These are phyloP conservation scores for Scalesia atractyloides DNA, from an alignment of 129 eudicot genomes.

Conservation along the genomic window DNA sequence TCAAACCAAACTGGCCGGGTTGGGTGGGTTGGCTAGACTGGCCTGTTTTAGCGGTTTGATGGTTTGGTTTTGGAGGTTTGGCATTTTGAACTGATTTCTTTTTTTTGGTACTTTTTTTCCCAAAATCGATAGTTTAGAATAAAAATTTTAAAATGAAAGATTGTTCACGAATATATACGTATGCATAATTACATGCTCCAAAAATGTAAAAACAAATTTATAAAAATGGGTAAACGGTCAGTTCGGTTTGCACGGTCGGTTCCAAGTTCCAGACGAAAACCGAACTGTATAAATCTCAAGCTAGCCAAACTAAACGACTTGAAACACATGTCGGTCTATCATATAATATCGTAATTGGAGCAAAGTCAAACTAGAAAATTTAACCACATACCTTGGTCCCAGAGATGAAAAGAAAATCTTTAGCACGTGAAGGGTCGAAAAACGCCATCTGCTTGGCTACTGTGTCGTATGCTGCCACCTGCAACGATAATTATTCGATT, in stretches of 20 bases:
- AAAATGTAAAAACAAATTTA: not conserved
- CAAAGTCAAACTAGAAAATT: not conserved
- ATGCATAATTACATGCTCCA: not conserved
- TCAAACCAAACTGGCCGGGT: not conserved
- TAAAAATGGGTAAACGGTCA: not conserved
- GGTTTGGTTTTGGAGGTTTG: not conserved
- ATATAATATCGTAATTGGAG: not conserved
- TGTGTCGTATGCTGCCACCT: conserved; percentile 95
- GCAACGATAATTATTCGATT: conserved; percentile 4
- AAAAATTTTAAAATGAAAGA: not conserved
- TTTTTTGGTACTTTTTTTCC: not conserved
- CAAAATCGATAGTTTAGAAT: not conserved
- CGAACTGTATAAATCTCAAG: not conserved
- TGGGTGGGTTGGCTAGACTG: not conserved
- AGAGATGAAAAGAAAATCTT: conserved; percentile 84
- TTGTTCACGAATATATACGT: not conserved
- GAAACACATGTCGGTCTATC: no score
- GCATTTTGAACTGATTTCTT: not conserved
- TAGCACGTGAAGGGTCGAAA: conserved; percentile 82
- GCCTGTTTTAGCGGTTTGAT: no score
- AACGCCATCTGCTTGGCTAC: conserved; percentile 73
- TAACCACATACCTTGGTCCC: conserved; percentile 72
- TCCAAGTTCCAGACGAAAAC: conserved; percentile 2
- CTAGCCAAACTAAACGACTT: not conserved
- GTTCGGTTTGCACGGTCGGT: not conserved